Evolutionary conservation across 805 yeast species (phyloP).

Genomic region (Naumovozyma castellii): DNA sequence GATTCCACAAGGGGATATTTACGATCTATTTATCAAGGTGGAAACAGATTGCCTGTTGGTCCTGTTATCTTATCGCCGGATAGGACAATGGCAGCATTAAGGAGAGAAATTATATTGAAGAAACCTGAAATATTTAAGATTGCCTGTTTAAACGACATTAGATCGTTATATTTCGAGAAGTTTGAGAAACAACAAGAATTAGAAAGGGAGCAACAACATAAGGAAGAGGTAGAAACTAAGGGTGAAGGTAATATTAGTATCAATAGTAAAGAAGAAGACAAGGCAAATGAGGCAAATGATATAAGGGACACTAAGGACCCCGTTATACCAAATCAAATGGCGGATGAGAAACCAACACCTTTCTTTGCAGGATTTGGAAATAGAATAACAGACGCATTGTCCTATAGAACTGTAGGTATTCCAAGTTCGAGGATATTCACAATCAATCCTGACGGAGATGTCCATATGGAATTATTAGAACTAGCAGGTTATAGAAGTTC

Average conservation of each 20-base stretch:
- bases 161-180: conserved; percentile 46
- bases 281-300: conserved; percentile 3
- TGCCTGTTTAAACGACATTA: conserved; percentile 88
- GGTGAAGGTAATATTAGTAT: conserved; percentile 3
- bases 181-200: not conserved
- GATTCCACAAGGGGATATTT: conserved; percentile 83
- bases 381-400: conserved; percentile 89
- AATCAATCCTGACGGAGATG: conserved; percentile 93
- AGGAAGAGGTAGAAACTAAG: conserved; percentile 1
- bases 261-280: conserved; percentile 8
- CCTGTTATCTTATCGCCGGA: conserved; percentile 95
- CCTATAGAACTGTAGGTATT: conserved; percentile 86
- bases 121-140: conserved; percentile 98
- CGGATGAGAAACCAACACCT: conserved; percentile 53
- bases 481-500: conserved; percentile 86
- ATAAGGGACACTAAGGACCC: too few relatives aligned
- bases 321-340: not conserved
- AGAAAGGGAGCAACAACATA: not conserved
- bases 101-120: conserved; percentile 82
- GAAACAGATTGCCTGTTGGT: conserved; percentile 66
- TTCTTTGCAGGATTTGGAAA: conserved; percentile 98
- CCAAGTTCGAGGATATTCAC: conserved; percentile 93
- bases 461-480: conserved; percentile 91
- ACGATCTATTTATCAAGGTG: conserved; percentile 67
- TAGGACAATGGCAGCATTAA: conserved; percentile 89